A percentile compares a stretch with the other conserved stretches of the same genome.
phyloP scores from a whole-genome alignment of 345 rosid genomes.

The Camelina laxa region DNA sequence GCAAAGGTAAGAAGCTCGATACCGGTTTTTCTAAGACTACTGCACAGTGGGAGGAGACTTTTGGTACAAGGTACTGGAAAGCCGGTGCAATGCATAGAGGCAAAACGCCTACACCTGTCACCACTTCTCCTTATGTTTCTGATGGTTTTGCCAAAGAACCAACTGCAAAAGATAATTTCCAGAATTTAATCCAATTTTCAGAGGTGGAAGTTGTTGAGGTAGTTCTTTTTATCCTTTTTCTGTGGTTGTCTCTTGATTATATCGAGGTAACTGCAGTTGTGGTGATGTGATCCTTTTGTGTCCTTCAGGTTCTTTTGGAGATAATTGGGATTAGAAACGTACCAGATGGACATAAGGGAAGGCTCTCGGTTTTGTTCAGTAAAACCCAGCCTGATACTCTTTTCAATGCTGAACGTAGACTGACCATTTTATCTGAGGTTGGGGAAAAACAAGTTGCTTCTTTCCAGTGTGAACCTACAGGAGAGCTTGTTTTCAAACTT shows the following conservation, averaged over 20 bases:
- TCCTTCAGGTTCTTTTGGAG: slow-evolving; percentile 47
- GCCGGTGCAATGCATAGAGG: slow-evolving; percentile 98
- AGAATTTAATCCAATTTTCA: slow-evolving; percentile 51
- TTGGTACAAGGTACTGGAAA: slow-evolving; percentile 82
- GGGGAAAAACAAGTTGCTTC: slow-evolving; percentile 69
- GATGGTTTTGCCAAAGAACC: slow-evolving; percentile 46
- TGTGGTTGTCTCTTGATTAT: background rate
- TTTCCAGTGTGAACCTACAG: slow-evolving; percentile 81
- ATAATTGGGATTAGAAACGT: slow-evolving; percentile 69
- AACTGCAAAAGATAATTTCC: slow-evolving; percentile 33
- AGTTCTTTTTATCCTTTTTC: slow-evolving; percentile 30
- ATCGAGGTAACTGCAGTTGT: background rate
- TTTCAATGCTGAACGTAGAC: slow-evolving; percentile 61
- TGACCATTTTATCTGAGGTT: slow-evolving; percentile 63
- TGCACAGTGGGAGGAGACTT: slow-evolving; percentile 84
- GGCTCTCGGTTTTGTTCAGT: slow-evolving; percentile 58
- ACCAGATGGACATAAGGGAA: slow-evolving; percentile 71
- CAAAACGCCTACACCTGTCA: slow-evolving; percentile 66
- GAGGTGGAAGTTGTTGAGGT: slow-evolving; percentile 76
- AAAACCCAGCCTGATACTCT: slow-evolving; percentile 73
- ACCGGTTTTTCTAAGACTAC: slow-evolving; percentile 83
- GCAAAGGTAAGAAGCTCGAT: slow-evolving; percentile 88
- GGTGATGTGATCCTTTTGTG: background rate
- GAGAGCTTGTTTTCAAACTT: slow-evolving; percentile 80
- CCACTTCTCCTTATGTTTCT: slow-evolving; percentile 52